These are phyloP conservation scores for Suhomyces prunicola DNA, from an alignment of 805 yeast genomes.

Conservation along the genomic window DNA sequence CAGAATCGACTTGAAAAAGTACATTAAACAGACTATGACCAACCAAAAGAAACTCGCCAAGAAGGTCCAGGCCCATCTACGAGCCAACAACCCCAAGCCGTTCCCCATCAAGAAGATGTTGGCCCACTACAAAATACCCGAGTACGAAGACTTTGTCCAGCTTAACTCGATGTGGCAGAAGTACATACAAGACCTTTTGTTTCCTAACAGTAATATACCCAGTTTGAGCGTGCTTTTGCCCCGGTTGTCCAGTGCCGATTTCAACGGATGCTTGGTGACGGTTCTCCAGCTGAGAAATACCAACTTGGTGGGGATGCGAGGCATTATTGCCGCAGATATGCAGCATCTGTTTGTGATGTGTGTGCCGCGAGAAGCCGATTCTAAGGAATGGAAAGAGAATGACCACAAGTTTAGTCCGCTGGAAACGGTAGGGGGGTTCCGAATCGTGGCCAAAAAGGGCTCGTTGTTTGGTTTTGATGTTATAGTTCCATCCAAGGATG, in stretches of 20 bases:
- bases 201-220: slow-evolving; percentile 28
- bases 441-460: slow-evolving; percentile 65
- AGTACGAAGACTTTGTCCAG: slow-evolving; percentile 49
- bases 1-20: slow-evolving; percentile 41
- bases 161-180: slow-evolving; percentile 70
- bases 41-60: slow-evolving; percentile 40
- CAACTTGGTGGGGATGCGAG: slow-evolving; percentile 57
- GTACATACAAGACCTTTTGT: slow-evolving; percentile 59
- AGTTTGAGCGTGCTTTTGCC: slow-evolving; percentile 37
- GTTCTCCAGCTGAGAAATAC: slow-evolving; percentile 58
- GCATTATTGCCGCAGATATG: slow-evolving; percentile 84
- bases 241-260: slow-evolving; percentile 73
- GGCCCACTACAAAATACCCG: slow-evolving; percentile 28
- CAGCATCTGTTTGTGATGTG: slow-evolving; percentile 67
- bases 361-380: slow-evolving; percentile 38
- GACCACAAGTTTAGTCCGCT: slow-evolving; percentile 20
- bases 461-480: slow-evolving; percentile 56
- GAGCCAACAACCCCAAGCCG: slow-evolving; percentile 19
- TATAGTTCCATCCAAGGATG: slow-evolving; percentile 14
- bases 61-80: slow-evolving; percentile 32
- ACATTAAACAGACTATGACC: slow-evolving; percentile 34
- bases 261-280: slow-evolving; percentile 66
- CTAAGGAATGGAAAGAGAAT: slow-evolving; percentile 32
- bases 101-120: slow-evolving; percentile 23
- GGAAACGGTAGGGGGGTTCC: slow-evolving; percentile 56